These are phyloP conservation scores for Aristolochia californica DNA, from an alignment of 164 flowering plant species.

Conservation along the genomic window DNA sequence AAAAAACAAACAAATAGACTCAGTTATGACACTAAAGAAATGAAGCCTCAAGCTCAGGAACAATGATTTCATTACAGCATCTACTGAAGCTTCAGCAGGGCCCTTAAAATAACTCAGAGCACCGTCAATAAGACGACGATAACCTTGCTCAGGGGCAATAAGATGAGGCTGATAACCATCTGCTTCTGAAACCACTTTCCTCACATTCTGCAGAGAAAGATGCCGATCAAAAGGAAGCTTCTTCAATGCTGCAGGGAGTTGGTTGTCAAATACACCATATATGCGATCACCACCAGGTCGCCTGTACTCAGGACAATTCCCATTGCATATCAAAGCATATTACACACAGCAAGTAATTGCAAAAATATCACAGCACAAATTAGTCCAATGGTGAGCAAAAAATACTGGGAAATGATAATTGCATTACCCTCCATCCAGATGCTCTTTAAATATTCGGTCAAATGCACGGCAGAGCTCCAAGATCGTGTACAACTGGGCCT, in stretches of 20 bases:
- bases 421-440: constrained; percentile 74
- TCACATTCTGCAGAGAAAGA: constrained; percentile 72
- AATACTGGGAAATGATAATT: constrained; percentile 5
- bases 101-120: constrained; percentile 45
- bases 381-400: not conserved
- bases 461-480: constrained; percentile 76
- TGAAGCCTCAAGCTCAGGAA: too few relatives aligned
- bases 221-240: constrained; percentile 80
- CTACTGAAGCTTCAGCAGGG: constrained; percentile 70
- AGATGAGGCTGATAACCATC: constrained; percentile 93
- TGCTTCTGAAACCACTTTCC: constrained; percentile 73
- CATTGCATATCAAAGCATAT: not conserved
- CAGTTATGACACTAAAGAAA: not conserved
- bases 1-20: not conserved
- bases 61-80: too few relatives aligned
- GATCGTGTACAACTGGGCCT: constrained; percentile 73
- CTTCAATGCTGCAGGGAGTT: constrained; percentile 72
- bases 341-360: not conserved
- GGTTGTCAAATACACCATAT: constrained; percentile 66
- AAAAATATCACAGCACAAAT: not conserved
- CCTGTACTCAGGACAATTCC: constrained; percentile 20
- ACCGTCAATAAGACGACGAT: constrained; percentile 68
- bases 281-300: constrained; percentile 86
- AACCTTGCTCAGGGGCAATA: constrained; percentile 84
- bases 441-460: constrained; percentile 77